Evolutionary conservation across 108 stramenopile species (phyloP).

Genomic region (Stephanodiscus triporus): DNA sequence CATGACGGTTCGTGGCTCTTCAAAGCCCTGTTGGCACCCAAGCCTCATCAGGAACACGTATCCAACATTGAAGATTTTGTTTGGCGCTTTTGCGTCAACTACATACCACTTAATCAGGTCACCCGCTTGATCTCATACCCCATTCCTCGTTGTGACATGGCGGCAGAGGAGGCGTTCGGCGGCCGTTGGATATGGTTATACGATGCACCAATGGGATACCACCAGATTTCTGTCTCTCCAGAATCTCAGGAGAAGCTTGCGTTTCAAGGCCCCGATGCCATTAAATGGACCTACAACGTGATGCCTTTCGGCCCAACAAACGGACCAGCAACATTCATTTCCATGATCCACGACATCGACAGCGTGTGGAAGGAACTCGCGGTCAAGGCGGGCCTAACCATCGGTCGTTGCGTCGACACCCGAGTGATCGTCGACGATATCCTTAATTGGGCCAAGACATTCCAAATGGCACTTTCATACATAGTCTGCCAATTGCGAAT

Average conservation of each 20-base stretch:
- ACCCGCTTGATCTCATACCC: constrained; percentile 1
- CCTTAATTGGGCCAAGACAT: constrained; percentile 1
- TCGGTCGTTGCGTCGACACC: not conserved
- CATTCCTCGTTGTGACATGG: constrained; percentile 3
- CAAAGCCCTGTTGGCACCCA: constrained; percentile 18
- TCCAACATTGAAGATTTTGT: too few species aligned
- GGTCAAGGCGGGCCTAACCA: not conserved
- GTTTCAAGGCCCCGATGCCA: too few species aligned
- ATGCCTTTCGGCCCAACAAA: too few species aligned
- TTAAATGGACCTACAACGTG: too few species aligned
- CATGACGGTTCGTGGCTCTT: constrained; percentile 12
- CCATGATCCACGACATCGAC: too few species aligned
- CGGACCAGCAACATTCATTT: too few species aligned
- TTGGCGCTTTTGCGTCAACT: too few species aligned
- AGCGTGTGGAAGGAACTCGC: constrained; percentile 11
- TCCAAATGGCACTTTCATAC: not conserved
- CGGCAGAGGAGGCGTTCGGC: not conserved
- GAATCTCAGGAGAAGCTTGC: not conserved
- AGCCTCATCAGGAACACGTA: too few species aligned
- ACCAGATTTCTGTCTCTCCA: not conserved
- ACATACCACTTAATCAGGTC: not conserved
- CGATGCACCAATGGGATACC: not conserved
- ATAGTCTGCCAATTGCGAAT: not conserved
- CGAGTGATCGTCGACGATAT: not conserved
- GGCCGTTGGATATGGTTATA: not conserved